Evolutionary conservation across 352 stramenopile genomes (phyloP).

Genomic region (Globisporangium acanthophoron): DNA sequence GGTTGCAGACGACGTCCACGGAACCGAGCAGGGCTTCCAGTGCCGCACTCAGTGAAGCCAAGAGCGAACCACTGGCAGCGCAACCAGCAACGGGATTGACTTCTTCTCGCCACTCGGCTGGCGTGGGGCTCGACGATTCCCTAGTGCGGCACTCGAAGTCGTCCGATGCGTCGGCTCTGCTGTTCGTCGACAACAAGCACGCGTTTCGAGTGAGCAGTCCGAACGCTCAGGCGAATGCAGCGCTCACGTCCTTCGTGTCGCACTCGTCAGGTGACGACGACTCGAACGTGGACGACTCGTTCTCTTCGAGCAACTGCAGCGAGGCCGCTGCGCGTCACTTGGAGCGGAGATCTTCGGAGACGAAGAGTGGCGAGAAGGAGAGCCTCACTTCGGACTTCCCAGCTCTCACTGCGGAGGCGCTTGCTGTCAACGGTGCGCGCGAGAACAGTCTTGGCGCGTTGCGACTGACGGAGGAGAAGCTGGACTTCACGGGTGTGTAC

Average conservation of each 20-base stretch:
- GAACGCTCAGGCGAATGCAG: conserved; percentile 3
- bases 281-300: conserved; percentile 17
- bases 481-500: conserved; percentile 55
- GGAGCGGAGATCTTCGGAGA: background rate
- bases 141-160: too few relatives aligned
- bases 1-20: too few relatives aligned
- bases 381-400: background rate
- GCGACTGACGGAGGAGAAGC: conserved; percentile 21
- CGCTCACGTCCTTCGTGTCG: conserved; percentile 13
- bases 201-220: conserved; percentile 1
- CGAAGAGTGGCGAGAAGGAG: background rate
- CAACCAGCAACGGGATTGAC: too few relatives aligned
- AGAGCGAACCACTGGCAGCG: too few relatives aligned
- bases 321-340: conserved; percentile 3
- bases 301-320: conserved; percentile 22
- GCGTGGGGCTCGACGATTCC: too few relatives aligned
- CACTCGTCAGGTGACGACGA: conserved; percentile 4
- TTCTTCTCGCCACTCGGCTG: too few relatives aligned
- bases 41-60: too few relatives aligned
- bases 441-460: background rate
- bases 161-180: background rate
- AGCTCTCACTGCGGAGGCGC: background rate
- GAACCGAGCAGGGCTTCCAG: too few relatives aligned
- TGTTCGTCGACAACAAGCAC: too few relatives aligned
- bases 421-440: background rate